Base-by-base conservation (phyloP, 2,329 filamentous ascomycete species). In the Arthrobotrys iridis region DNA sequence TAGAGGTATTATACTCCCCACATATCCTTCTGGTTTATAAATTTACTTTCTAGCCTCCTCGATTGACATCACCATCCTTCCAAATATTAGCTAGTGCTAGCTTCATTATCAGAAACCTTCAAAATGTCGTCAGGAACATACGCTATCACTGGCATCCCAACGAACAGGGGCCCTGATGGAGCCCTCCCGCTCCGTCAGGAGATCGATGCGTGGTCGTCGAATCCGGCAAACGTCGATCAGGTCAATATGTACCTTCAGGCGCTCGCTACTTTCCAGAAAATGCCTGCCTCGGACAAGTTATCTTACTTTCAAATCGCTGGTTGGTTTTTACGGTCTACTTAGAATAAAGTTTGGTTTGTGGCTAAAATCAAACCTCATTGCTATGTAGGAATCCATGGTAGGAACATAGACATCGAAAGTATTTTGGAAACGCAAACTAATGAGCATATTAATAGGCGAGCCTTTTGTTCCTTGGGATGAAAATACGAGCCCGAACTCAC, bases 291-390 rank as follows among this genome's bases (percentile, higher is more conserved):
- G 28, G 84, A 88, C 71, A 85, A 85, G 66, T 84, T 90, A 28
- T 94, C 92, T 46, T 95, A 89, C 84, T 96, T 93, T 82, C 88
- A 92, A 80, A 86, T 96, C 78, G 87, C 90, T 72, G 91, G 92
- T 92, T 91, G n/a, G 70, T 60, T 1, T 15, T 57, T n/a, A 1
- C 6, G n/a, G 10, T 43, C 4, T 41, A 5, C 4, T 8, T 3
- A 30, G 11, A 2, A 41, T 30, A 48, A 5, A 48, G 6, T 24
- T 3, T 37, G 4, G 8, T 33, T 45, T n/a, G 1, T 37, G 8
- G 8, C 41, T 60, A 20, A 30, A n/a, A 2, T 5, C 4, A 13
- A 13, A 40, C 18, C 3, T 11, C 1, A 20, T 18, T 7, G 6
- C 13, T 2, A 22, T n/a, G 1, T 60, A 73, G 68, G 68, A 15